Percentiles rank a stretch among this genome's conserved stretches.
phyloP scores from a whole-genome alignment of 2,329 filamentous ascomycete species.

The Penicillium sp. region DNA sequence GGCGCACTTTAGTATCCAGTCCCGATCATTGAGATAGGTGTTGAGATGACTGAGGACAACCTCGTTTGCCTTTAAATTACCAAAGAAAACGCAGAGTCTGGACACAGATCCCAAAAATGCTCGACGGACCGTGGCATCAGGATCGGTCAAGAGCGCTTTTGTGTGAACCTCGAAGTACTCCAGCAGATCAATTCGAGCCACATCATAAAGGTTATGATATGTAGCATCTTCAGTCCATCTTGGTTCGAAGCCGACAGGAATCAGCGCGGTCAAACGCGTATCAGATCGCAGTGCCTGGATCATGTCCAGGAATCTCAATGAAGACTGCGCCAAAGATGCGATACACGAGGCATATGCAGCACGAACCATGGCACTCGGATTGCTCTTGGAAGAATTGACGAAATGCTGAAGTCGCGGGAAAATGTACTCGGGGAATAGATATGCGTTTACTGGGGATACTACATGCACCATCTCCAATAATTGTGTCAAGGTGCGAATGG shows the following conservation, averaged over 20 bases:
- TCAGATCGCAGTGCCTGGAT: slow-evolving; percentile 84
- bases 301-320: slow-evolving; percentile 83
- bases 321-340: slow-evolving; percentile 81
- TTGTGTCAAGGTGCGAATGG: slow-evolving; percentile 83
- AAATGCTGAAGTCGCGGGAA: slow-evolving; percentile 60
- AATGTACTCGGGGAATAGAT: slow-evolving; percentile 67
- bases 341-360: slow-evolving; percentile 92
- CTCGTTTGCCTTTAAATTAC: slow-evolving; percentile 86
- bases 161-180: slow-evolving; percentile 84
- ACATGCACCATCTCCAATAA: slow-evolving; percentile 82
- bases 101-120: slow-evolving; percentile 91
- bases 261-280: slow-evolving; percentile 72
- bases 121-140: slow-evolving; percentile 78
- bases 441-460: slow-evolving; percentile 73
- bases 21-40: slow-evolving; percentile 92
- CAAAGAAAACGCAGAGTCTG: slow-evolving; percentile 92
- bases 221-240: slow-evolving; percentile 66
- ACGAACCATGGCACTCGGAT: slow-evolving; percentile 69
- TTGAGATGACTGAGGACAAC: slow-evolving; percentile 96
- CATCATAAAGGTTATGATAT: slow-evolving; percentile 83
- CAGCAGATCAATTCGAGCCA: slow-evolving; percentile 77
- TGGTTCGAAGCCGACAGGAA: slow-evolving; percentile 73
- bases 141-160: slow-evolving; percentile 84
- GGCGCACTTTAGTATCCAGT: slow-evolving; percentile 95
- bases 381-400: slow-evolving; percentile 52